These are phyloP conservation scores for Camellia granthamiana DNA, from an alignment of 148 eudicot genomes.

Conservation along the genomic window DNA sequence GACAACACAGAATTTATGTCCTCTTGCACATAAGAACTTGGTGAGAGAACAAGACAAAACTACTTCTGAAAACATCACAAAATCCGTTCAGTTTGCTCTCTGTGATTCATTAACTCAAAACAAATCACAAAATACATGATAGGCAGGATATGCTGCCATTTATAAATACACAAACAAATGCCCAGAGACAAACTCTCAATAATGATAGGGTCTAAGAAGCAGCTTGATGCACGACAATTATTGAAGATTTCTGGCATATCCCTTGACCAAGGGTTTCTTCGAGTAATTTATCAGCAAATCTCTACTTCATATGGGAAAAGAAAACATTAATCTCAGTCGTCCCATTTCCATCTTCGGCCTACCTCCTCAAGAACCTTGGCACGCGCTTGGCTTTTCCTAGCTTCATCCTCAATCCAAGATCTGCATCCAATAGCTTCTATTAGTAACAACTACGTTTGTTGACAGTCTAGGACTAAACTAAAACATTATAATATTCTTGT, in stretches of 20 bases:
- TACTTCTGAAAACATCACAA: not conserved
- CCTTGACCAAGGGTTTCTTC: conserved; percentile 11
- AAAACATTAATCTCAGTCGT: conserved; percentile 22
- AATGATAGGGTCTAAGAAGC: not conserved
- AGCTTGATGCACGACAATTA: not conserved
- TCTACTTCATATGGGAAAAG: not conserved
- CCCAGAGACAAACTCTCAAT: not conserved
- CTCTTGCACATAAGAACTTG: not conserved
- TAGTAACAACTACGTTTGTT: not conserved
- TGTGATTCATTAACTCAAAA: not conserved
- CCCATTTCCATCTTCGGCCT: conserved; percentile 80
- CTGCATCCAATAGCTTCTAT: conserved; percentile 37
- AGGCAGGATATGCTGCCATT: not conserved
- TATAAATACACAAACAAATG: not conserved
- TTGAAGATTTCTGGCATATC: not conserved
- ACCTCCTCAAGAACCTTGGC: conserved; percentile 82
- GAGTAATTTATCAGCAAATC: not conserved
- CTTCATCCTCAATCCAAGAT: conserved; percentile 97
- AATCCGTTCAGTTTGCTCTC: not conserved
- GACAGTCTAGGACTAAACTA: not conserved
- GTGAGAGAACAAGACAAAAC: not conserved
- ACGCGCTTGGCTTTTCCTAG: conserved; percentile 74
- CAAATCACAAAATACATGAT: not conserved
- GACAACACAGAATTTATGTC: not conserved
- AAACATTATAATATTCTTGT: not conserved